Base-by-base conservation (phyloP, 192 early-diverging fungal genomes). In the Obelidium mucronatum region DNA sequence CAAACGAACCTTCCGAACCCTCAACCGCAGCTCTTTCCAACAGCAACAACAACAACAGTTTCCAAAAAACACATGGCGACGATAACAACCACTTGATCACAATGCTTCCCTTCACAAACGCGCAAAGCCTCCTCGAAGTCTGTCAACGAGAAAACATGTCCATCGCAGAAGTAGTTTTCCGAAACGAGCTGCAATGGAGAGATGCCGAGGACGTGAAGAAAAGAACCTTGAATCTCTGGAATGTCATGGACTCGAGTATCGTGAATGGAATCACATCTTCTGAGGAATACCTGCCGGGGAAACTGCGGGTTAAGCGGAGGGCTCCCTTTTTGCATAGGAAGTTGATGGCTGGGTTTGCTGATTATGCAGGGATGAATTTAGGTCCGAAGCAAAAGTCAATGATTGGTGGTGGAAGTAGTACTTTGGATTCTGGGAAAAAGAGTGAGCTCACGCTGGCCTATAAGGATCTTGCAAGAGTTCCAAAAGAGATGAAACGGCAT, bases 141-240 rank as follows among this genome's bases (percentile, higher is more conserved):
- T 98, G 97, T 79, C 80, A 91, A 67, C 86, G 91, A 52, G 90
- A 96, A 78, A 84, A 91, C 66, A 86, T 96, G 85, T 89, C 93
- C 30, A 98, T 98, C 81, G 94, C 97, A n/a, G 93, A 98, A 76
- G 94, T 98, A 0, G 97, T 98, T 0, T 96, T 91, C 74, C 87
- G 93, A 71, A 98, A 98, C 78, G 96, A 98, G 77, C 87, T 96
- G 17, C 92, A 82, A 60, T 98, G 96, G 96, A 80, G 94, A 37
- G 90, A 85, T 28, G 87, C 91, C 40, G 91, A 91, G 24, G 94
- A 97, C 60, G 94, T 98, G 60, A 84, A 90, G 73, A 78, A 85
- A 68, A 83, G 91, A 75, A 88, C 93, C 1, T 83, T 91, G 69
- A 84, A 85, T 30, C 93, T 98, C 75, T 98, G 96, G 96, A 85